Evolutionary conservation across 768 basidiomycete species (phyloP).

Genomic region (Multifurca ochricompacta): DNA sequence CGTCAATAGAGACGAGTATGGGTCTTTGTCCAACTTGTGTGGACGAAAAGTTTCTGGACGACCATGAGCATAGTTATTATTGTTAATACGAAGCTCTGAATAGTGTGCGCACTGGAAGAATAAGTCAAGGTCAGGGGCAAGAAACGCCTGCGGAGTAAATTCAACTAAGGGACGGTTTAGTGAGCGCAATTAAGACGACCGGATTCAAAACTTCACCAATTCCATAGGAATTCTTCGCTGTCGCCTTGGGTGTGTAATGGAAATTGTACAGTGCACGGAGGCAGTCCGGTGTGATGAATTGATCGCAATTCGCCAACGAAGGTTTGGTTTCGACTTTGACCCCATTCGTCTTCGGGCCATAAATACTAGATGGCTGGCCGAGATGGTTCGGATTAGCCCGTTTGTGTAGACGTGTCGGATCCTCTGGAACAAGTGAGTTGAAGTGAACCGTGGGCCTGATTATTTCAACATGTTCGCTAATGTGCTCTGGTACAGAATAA

Average conservation of each 20-base stretch:
- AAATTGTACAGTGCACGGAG: slow-evolving; percentile 51
- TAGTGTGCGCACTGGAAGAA: slow-evolving; percentile 30
- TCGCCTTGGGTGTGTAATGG: slow-evolving; percentile 38
- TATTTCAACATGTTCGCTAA: slow-evolving; percentile 35
- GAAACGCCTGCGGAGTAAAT: slow-evolving; percentile 36
- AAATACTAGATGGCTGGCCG: slow-evolving; percentile 17
- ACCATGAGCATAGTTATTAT: too few species aligned
- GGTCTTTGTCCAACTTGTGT: slow-evolving; percentile 35
- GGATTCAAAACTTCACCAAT: slow-evolving; percentile 29
- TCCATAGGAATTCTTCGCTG: slow-evolving; percentile 45
- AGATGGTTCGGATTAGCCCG: slow-evolving; percentile 12
- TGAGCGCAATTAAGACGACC: neutral
- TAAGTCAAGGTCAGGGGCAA: slow-evolving; percentile 35
- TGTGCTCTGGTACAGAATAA: slow-evolving; percentile 35
- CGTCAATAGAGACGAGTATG: slow-evolving; percentile 27
- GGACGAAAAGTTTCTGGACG: too few species aligned
- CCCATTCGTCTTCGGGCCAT: slow-evolving; percentile 21
- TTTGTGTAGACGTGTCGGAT: neutral
- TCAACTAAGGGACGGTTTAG: slow-evolving; percentile 30
- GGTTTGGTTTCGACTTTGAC: slow-evolving; percentile 14
- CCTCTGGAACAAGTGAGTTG: slow-evolving; percentile 18
- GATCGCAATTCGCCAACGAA: slow-evolving; percentile 29
- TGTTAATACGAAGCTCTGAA: too few species aligned
- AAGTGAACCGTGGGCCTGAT: slow-evolving; percentile 41
- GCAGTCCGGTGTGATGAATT: slow-evolving; percentile 47